These are phyloP conservation scores for Polymyxa betae DNA, from an alignment of 208 protist genomes.

Conservation along the genomic window DNA sequence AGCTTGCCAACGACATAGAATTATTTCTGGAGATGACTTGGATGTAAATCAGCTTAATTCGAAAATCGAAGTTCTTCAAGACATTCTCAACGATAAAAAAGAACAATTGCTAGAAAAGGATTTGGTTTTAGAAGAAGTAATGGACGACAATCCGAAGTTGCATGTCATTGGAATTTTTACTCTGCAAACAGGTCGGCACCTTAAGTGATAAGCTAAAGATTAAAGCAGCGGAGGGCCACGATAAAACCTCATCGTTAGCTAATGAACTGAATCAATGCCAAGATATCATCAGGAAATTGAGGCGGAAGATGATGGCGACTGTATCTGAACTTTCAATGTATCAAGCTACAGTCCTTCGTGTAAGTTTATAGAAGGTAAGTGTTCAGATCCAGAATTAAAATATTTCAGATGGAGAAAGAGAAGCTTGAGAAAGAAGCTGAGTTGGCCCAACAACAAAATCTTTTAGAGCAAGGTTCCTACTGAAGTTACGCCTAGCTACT, in stretches of 20 bases:
- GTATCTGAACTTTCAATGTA: slow-evolving; percentile 91
- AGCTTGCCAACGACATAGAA: slow-evolving; percentile 62
- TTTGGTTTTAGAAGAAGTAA: slow-evolving; percentile 85
- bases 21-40: slow-evolving; percentile 73
- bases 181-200: slow-evolving; percentile 74
- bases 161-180: not conserved
- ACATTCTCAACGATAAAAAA: slow-evolving; percentile 83
- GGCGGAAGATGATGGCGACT: slow-evolving; percentile 90
- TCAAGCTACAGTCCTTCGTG: slow-evolving; percentile 70
- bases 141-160: not conserved
- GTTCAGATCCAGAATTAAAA: not conserved
- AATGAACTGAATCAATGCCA: slow-evolving; percentile 89
- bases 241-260: slow-evolving; percentile 86
- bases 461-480: slow-evolving; percentile 64
- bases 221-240: slow-evolving; percentile 81
- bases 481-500: too few species aligned
- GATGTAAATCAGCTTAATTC: slow-evolving; percentile 76
- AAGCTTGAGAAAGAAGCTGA: not conserved
- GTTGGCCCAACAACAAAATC: slow-evolving; percentile 49
- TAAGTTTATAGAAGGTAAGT: not conserved
- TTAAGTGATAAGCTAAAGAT: slow-evolving; percentile 81
- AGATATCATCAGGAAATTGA: slow-evolving; percentile 79
- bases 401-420: slow-evolving; percentile 65
- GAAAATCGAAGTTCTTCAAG: slow-evolving; percentile 83
- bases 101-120: slow-evolving; percentile 92